Evolutionary conservation across 208 protist species (phyloP), one percentile per base, ranked within the genome.

Genomic region (Crithidia acanthocephali): DNA sequence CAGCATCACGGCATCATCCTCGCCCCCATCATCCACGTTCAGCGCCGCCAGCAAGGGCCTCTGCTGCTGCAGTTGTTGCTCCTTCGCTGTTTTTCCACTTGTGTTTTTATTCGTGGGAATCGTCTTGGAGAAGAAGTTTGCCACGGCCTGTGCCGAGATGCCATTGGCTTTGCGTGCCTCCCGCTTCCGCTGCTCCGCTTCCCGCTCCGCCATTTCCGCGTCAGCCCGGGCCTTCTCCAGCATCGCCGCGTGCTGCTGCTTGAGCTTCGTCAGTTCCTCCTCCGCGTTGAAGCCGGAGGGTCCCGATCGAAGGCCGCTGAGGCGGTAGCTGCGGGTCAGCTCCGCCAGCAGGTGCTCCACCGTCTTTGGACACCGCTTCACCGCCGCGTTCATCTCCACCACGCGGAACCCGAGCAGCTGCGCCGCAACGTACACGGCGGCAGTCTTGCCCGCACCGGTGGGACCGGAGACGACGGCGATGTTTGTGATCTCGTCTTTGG

Each of bases 381-480:
- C 78, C 28, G 85, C 88, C 4, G 85, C 82, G 53, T 95, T 95
- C 83, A 95, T 88, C 72, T 95, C 90, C 35, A 95, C 86, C 40
- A 95, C 90, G 33, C 86, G 87, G 32, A 86, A 95, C 30, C 81
- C 80, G 22, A 93, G 84, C 42, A 93, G 74, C 28, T 84, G 74
- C 16, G 90, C 87, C 27, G 85, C 90, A 20, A 93, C 65, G 73
- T 95, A 95, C 13, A 95, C 90, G 15, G 85, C 84, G 5, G 90
- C 86, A 15, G 85, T 95, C 65, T 95, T 95, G 40, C 90, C 90
- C 13, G 79, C 73, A 10, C 90, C 90, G 32, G 76, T 88, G 0
- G 87, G 81, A 22, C 90, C 90, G 25, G 83, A 79, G 10, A 95
- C 65, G 64, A 95, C 84, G 22, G 85, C 87, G 56, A 95, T 93